A percentile compares a stretch with the other conserved stretches of the same genome.
phyloP scores from a whole-genome alignment of 108 stramenopile genomes.

The Cyclotella cryptica region DNA sequence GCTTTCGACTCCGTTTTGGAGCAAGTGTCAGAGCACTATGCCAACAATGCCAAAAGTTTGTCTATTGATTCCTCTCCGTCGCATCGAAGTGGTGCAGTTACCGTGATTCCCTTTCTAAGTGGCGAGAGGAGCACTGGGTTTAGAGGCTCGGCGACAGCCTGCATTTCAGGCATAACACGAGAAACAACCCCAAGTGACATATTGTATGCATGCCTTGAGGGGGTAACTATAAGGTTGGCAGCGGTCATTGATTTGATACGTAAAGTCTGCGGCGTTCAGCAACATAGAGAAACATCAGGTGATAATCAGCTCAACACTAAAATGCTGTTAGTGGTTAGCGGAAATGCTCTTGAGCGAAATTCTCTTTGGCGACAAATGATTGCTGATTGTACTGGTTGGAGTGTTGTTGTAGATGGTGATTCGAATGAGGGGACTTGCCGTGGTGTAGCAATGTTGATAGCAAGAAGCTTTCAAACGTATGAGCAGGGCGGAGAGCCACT shows the following conservation, averaged over 20 bases:
- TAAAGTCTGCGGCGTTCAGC: constrained; percentile 3
- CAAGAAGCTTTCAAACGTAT: constrained; percentile 13
- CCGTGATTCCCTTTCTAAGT: constrained; percentile 75
- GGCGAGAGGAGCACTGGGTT: constrained; percentile 86
- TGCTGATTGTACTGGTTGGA: constrained; percentile 65
- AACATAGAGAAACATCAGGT: background rate
- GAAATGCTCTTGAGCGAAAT: constrained; percentile 81
- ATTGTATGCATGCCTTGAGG: constrained; percentile 72
- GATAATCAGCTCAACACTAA: background rate
- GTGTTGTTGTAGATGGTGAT: constrained; percentile 67
- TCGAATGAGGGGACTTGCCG: constrained; percentile 76
- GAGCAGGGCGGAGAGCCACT: constrained; percentile 13
- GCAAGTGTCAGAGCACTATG: constrained; percentile 39
- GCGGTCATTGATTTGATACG: constrained; percentile 61
- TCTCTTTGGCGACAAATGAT: constrained; percentile 82
- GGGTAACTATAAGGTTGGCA: constrained; percentile 69
- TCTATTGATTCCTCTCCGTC: background rate
- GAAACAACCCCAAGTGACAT: constrained; percentile 67
- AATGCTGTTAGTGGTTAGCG: constrained; percentile 66
- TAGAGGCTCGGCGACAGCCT: constrained; percentile 73
- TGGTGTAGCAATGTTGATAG: constrained; percentile 71
- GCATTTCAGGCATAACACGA: constrained; percentile 75
- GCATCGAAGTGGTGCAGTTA: constrained; percentile 20
- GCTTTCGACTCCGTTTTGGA: constrained; percentile 59
- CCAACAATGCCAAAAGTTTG: background rate